phyloP scores from a whole-genome alignment of 2,329 filamentous ascomycete genomes.

The Ascochyta rabiei region DNA sequence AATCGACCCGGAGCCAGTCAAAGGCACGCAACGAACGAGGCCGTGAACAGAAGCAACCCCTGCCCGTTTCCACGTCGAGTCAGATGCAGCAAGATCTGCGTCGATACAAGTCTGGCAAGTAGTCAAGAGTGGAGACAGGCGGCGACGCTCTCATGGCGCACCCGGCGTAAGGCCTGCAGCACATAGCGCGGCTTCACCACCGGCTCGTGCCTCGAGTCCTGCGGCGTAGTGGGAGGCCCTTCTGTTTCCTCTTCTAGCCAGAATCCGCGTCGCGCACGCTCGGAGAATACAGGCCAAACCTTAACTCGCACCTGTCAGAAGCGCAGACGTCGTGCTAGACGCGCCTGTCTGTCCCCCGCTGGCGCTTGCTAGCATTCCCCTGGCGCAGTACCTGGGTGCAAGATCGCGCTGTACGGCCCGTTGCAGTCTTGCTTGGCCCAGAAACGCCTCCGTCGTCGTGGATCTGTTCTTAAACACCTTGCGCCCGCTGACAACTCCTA shows the following conservation, averaged over 20 bases:
- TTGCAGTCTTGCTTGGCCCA: conserved; percentile 47
- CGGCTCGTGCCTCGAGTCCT: conserved; percentile 45
- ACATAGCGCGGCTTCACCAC: conserved; percentile 39
- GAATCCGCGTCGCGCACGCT: conserved; percentile 37
- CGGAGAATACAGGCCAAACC: conserved; percentile 49
- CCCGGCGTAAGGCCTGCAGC: conserved; percentile 33
- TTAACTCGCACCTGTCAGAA: conserved; percentile 47
- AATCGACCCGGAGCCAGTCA: conserved; percentile 21
- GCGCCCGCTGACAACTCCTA: conserved; percentile 31
- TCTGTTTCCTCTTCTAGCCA: conserved; percentile 38
- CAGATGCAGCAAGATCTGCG: conserved; percentile 43
- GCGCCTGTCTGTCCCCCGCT: conserved; percentile 34
- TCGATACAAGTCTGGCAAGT: conserved; percentile 28
- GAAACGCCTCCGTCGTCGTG: conserved; percentile 40
- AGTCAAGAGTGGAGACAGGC: conserved; percentile 26
- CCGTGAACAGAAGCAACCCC: conserved; percentile 34
- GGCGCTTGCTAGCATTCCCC: conserved; percentile 37
- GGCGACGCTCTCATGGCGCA: conserved; percentile 18
- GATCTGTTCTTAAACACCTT: conserved; percentile 38
- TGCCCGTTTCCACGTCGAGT: conserved; percentile 40
- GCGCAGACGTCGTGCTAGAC: conserved; percentile 40
- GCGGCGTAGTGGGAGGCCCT: conserved; percentile 35
- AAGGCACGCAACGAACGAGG: conserved; percentile 28
- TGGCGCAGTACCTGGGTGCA: conserved; percentile 34
- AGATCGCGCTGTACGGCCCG: conserved; percentile 47